phyloP scores from a whole-genome alignment of 345 rosid species.

The Sonneratia alba region DNA sequence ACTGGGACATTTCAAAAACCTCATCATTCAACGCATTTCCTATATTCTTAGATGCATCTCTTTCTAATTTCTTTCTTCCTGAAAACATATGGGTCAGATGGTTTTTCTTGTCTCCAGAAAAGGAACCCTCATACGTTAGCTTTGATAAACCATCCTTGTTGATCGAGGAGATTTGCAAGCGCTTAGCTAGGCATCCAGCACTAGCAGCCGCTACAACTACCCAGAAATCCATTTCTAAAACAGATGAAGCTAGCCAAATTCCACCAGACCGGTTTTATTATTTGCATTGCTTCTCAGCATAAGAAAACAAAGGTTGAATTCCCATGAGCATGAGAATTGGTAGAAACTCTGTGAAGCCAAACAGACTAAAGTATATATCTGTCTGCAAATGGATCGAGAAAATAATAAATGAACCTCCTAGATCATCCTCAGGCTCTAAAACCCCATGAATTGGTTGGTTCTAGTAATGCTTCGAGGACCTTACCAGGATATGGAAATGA shows the following conservation, averaged over 20 bases:
- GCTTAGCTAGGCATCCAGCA: slow-evolving; percentile 55
- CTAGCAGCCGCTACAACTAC: slow-evolving; percentile 68
- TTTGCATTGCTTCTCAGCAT: neutral
- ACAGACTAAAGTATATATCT: neutral
- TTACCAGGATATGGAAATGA: neutral
- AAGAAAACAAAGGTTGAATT: slow-evolving; percentile 16
- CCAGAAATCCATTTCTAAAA: slow-evolving; percentile 57
- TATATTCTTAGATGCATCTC: slow-evolving; percentile 19
- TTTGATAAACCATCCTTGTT: slow-evolving; percentile 19
- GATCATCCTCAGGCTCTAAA: neutral
- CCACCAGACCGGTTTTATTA: slow-evolving; percentile 6
- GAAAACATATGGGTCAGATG: slow-evolving; percentile 13
- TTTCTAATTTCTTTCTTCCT: slow-evolving; percentile 20
- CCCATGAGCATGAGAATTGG: neutral
- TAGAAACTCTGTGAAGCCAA: neutral
- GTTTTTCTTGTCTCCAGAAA: slow-evolving; percentile 22
- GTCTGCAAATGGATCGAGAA: neutral
- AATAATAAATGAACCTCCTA: too few relatives aligned
- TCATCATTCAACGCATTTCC: slow-evolving; percentile 16
- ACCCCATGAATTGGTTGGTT: neutral
- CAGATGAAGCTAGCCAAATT: slow-evolving; percentile 18
- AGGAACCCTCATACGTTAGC: slow-evolving; percentile 23
- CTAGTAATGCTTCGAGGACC: neutral
- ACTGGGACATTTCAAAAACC: slow-evolving; percentile 8
- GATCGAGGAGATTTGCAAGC: slow-evolving; percentile 34